These are phyloP conservation scores for Acer negundo DNA, from an alignment of 345 rosid genomes.

Conservation along the genomic window DNA sequence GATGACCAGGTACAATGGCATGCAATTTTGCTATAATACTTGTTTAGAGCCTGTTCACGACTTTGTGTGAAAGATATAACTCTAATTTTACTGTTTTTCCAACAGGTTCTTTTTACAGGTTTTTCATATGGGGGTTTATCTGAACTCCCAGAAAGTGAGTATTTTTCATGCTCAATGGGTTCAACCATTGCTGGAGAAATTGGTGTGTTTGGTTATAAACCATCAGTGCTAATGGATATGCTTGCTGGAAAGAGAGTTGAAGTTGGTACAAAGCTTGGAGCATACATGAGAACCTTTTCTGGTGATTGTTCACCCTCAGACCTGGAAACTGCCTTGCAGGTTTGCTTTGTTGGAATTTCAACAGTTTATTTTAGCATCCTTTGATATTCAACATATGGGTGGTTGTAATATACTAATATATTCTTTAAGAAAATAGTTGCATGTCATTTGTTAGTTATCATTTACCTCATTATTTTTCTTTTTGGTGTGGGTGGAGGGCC, in stretches of 20 bases:
- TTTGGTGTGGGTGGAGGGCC: background rate
- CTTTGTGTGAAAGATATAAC: slow-evolving; percentile 1
- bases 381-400: background rate
- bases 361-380: background rate
- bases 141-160: slow-evolving; percentile 79
- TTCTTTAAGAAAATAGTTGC: background rate
- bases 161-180: slow-evolving; percentile 84
- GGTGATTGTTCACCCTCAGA: slow-evolving; percentile 90
- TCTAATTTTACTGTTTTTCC: slow-evolving; percentile 17
- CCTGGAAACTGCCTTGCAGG: slow-evolving; percentile 96
- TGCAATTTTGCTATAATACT: slow-evolving; percentile 1
- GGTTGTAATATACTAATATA: background rate
- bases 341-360: slow-evolving; percentile 34
- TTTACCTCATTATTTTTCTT: background rate
- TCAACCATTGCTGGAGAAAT: slow-evolving; percentile 89
- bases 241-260: slow-evolving; percentile 97
- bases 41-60: background rate
- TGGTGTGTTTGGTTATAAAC: slow-evolving; percentile 88
- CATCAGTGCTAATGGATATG: slow-evolving; percentile 84
- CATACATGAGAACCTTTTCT: slow-evolving; percentile 79
- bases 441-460: background rate
- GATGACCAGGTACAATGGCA: slow-evolving; percentile 77
- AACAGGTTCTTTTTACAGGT: slow-evolving; percentile 85
- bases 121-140: slow-evolving; percentile 96
- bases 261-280: slow-evolving; percentile 74